These are phyloP conservation scores for Amauroascus verrucosus DNA, from an alignment of 2,329 filamentous ascomycete species.

Conservation along the genomic window DNA sequence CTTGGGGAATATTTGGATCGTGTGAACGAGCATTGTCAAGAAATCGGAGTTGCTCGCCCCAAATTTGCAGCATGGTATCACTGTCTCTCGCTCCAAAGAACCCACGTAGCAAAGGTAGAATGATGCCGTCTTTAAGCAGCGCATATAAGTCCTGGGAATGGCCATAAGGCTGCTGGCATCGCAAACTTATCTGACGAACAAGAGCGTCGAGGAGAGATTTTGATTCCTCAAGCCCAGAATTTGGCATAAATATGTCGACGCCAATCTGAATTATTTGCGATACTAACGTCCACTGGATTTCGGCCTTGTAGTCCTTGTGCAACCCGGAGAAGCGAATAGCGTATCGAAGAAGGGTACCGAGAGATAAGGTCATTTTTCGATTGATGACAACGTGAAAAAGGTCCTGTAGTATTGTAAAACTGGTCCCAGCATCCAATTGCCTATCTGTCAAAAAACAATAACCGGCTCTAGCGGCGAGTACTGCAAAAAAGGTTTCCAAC, in stretches of 20 bases:
- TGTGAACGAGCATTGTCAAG: constrained; percentile 27
- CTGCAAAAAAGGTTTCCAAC: constrained; percentile 41
- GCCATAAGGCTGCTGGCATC: constrained; percentile 23
- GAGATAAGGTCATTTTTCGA: constrained; percentile 31
- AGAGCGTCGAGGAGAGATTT: constrained; percentile 29
- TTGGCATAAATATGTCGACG: constrained; percentile 36
- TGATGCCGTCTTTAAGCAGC: constrained; percentile 30
- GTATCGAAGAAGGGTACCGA: constrained; percentile 34
- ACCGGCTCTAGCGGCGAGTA: constrained; percentile 32
- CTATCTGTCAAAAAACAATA: constrained; percentile 24
- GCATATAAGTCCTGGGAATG: constrained; percentile 21
- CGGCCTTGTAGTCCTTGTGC: constrained; percentile 22
- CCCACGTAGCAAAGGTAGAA: constrained; percentile 33
- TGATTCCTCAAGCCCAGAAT: constrained; percentile 33
- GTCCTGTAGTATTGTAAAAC: constrained; percentile 27
- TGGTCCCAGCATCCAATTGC: background rate
- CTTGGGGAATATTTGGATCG: constrained; percentile 19
- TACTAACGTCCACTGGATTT: constrained; percentile 34
- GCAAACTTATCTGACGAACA: constrained; percentile 26
- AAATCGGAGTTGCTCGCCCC: constrained; percentile 31
- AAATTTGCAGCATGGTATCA: constrained; percentile 31
- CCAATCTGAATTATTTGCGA: constrained; percentile 35
- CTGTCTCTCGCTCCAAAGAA: constrained; percentile 35
- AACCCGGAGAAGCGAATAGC: constrained; percentile 32
- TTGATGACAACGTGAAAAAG: constrained; percentile 32